Evolutionary conservation across 495 filamentous ascomycete species (phyloP).

Genomic region (Clavariopsis aquatica): DNA sequence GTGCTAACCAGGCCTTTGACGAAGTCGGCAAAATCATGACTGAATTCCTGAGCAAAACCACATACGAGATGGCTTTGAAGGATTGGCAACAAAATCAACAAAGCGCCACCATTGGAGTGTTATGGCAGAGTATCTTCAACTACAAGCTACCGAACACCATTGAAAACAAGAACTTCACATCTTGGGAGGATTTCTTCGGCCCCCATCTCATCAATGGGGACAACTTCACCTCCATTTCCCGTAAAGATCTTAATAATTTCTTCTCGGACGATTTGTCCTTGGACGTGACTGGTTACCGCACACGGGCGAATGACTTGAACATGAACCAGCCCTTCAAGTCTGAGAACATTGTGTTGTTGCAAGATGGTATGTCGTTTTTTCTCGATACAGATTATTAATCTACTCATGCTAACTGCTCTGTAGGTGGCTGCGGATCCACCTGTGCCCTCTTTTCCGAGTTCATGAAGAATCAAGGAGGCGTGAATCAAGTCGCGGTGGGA

Average conservation of each 20-base stretch:
- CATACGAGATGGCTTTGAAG: constrained; percentile 21
- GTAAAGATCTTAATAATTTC: constrained; percentile 35
- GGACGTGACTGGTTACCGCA: constrained; percentile 29
- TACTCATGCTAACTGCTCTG: too few relatives aligned
- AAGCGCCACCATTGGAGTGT: neutral
- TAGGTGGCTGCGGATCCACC: constrained; percentile 31
- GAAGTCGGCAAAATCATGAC: constrained; percentile 14
- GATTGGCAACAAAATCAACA: constrained; percentile 13
- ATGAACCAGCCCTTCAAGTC: constrained; percentile 32
- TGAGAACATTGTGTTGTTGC: constrained; percentile 38
- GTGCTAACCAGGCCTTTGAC: constrained; percentile 33
- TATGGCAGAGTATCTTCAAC: constrained; percentile 33
- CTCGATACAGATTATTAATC: too few relatives aligned
- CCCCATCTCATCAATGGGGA: constrained; percentile 33
- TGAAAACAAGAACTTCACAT: constrained; percentile 33
- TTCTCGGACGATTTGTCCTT: constrained; percentile 32
- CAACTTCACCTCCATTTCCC: constrained; percentile 29
- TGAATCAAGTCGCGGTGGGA: constrained; percentile 36
- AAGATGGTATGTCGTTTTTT: constrained; percentile 20
- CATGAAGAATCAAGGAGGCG: constrained; percentile 33
- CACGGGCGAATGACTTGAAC: constrained; percentile 23
- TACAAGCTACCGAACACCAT: constrained; percentile 15
- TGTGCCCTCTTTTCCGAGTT: constrained; percentile 39
- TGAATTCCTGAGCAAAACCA: constrained; percentile 4
- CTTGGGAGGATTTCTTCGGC: constrained; percentile 35